Conservation (phyloP, 768 basidiomycete genomes). For the Serendipita sp. region DNA sequence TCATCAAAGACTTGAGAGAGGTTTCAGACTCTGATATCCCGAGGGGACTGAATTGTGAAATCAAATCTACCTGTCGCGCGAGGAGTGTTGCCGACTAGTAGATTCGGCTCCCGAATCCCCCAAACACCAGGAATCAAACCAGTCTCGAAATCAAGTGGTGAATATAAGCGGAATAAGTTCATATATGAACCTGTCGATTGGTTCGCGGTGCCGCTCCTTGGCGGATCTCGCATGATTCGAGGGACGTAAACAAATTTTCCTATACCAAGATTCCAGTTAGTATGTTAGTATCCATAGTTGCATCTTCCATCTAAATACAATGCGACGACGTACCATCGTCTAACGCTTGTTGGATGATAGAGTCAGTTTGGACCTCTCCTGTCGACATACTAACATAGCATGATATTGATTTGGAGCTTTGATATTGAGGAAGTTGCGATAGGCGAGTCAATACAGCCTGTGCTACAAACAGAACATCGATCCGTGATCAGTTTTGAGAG, state of each 20-base stretch:
- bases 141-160: background rate
- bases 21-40: background rate
- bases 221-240: background rate
- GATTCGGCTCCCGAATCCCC: background rate
- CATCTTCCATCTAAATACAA: background rate
- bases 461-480: background rate
- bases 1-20: background rate
- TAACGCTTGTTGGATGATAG: background rate
- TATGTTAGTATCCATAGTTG: too few relatives aligned
- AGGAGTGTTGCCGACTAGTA: background rate
- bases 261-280: background rate
- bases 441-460: background rate
- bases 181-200: background rate
- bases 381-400: background rate
- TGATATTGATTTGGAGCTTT: background rate
- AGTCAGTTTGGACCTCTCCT: background rate
- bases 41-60: background rate
- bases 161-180: background rate
- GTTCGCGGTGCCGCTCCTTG: background rate
- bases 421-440: background rate
- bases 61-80: background rate
- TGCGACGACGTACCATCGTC: background rate
- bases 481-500: background rate
- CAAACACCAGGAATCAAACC: background rate
- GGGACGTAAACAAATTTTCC: background rate